These are phyloP conservation scores for Aspergillus brunneoviolaceus DNA, from an alignment of 2,329 filamentous ascomycete species.

Conservation along the genomic window DNA sequence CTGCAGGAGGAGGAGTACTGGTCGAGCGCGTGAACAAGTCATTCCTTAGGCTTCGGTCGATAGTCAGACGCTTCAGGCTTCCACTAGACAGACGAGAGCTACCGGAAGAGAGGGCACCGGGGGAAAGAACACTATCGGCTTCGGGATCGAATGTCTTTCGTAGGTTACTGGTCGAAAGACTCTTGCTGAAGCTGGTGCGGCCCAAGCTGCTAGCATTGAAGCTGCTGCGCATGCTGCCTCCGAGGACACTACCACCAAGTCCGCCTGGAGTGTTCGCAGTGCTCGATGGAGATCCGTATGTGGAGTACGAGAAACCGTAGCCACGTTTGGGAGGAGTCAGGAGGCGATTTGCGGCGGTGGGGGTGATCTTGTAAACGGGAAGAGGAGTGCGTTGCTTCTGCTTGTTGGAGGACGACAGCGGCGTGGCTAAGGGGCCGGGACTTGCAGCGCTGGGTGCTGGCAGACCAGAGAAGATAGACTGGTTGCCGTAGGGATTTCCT, in stretches of 20 bases:
- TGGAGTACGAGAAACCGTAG: conserved; percentile 91
- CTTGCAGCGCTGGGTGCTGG: conserved; percentile 62
- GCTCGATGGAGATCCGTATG: conserved; percentile 78
- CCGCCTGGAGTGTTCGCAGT: conserved; percentile 67
- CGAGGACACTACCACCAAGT: conserved; percentile 64
- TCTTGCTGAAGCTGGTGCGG: conserved; percentile 72
- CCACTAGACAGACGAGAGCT: conserved; percentile 64
- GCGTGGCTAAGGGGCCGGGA: conserved; percentile 87
- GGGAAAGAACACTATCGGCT: conserved; percentile 75
- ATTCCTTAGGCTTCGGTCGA: conserved; percentile 80
- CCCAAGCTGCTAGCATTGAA: conserved; percentile 56
- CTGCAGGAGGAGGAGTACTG: conserved; percentile 32
- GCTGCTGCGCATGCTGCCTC: conserved; percentile 38
- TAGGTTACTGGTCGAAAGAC: conserved; percentile 82
- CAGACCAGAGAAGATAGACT: conserved; percentile 78
- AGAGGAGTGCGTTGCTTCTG: conserved; percentile 76
- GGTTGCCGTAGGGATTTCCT: conserved; percentile 84
- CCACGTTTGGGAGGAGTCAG: conserved; percentile 82
- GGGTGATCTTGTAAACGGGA: conserved; percentile 84
- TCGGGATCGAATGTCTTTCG: conserved; percentile 78
- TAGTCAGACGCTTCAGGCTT: conserved; percentile 85
- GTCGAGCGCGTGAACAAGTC: conserved; percentile 54
- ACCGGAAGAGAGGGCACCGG: conserved; percentile 77
- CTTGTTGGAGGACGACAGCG: conserved; percentile 73
- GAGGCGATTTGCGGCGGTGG: conserved; percentile 73